Evolutionary conservation across 2,329 filamentous ascomycete genomes (phyloP), one percentile per base, ranked within the genome.

Genomic region (Ophiobolus disseminans): DNA sequence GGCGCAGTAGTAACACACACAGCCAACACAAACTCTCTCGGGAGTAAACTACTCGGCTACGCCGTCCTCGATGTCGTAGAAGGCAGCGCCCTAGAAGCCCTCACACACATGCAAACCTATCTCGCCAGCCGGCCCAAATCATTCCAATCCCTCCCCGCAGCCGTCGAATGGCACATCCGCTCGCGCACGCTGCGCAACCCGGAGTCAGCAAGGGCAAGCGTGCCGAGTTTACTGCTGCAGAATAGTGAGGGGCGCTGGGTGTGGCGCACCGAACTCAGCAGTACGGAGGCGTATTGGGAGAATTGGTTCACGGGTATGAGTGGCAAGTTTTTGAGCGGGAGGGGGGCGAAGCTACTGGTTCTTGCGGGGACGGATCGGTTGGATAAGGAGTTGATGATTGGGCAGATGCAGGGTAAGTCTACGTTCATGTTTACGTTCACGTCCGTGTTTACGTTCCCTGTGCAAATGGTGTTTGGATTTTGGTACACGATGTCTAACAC

Each of bases 41-140:
- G 88, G 1, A 72, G 76, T 28, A 82, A 86, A 20, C 72, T 97
- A 1, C 78, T 97, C 13, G 94, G 90, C 16, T 96, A 93, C 73
- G 90, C 86, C 3, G 92, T 97, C 6, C 79, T 99, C 13, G 94
- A 99, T 73, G 91, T 99, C 4, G 94, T 99, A 21, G 94, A 99
- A 74, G 83, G 94, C 9, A 96, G 90, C 0, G 94, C 94, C 25
- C 93, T 99, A 73, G 94, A 97, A 70, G 93, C 94, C 2, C 80
- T 99, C 43, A 86, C 91, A 72, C 92, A 89, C 73, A 99, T 99
- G 94, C 88, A 94, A 59, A 88, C 87, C 3, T 97, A 97, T 72
- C 82, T 99, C 16, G 86, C 89, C 1, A 91, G 87, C 4, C 83
- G 94, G 17, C 94, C 94, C 0, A 78, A 80, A 7, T 84, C 86